Evolutionary conservation across 2,329 filamentous ascomycete species (phyloP), one percentile per base, ranked within the genome.

Genomic region (Aspergillus fumigatus): DNA sequence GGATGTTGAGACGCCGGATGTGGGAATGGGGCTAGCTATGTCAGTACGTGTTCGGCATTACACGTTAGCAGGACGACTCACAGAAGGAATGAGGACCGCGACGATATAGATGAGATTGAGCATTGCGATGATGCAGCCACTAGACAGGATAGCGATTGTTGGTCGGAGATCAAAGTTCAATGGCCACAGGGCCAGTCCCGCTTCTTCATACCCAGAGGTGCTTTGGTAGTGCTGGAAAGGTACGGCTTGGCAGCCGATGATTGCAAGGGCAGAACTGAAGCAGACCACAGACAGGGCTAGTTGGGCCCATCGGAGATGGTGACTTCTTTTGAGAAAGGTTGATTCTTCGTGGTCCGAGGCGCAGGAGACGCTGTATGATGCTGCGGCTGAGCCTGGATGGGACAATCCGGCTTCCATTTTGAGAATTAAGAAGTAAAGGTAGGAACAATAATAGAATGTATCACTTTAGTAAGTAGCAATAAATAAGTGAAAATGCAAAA

Each of bases 161-260:
- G 75, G 75, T 23, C 73, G 70, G 10, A 75, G 32, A 56, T 78
- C 75, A 49, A 78, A 60, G 55, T 77, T 73, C 54, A 70, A 54
- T 3, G 76, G 76, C 76, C 76, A 79, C 1, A 78, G 65, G 23
- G 69, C 65, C 5, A 79, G 62, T 45, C 71, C 67, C 17, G 66
- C 64, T 23, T 63, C 58, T 8, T 66, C 65, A 57, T 70, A 75
- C 21, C 67, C 60, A n/a, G 65, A 65, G 3, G 76, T 77, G 14
- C 58, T 54, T 14, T 70, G 69, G 59, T 78, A 77, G 50, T 73
- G 70, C 3, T 66, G 67, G n/a, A 75, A 62, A 23, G 75, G 69
- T n/a, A 73, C 68, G 6, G 67, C 70, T 57, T 76, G 73, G 55
- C 72, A 74, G 17, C 64, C 72, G 32, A 76, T 64, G 10, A 70